Conservation (phyloP, 2,329 filamentous ascomycete species). For the Venturiaceae sp. region DNA sequence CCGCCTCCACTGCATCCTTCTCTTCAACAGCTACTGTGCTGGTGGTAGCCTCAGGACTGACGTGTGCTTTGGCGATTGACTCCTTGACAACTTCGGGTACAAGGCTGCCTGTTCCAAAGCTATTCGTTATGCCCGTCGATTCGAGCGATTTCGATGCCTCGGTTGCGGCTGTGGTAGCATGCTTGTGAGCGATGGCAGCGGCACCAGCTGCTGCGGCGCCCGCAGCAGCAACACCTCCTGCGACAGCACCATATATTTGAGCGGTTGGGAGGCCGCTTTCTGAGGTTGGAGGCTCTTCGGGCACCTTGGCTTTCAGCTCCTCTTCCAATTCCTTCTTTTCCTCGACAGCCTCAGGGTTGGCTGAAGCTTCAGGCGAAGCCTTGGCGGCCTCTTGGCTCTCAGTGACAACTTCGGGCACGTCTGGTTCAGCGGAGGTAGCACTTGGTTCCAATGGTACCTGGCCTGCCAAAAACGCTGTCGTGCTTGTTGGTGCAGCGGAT, state of each 20-base stretch:
- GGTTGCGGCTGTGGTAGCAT: conserved; percentile 18
- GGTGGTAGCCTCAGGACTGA: conserved; percentile 37
- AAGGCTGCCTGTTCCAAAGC: neutral
- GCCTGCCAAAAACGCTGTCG: conserved; percentile 35
- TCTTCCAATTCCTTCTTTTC: conserved; percentile 64
- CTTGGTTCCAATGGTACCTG: conserved; percentile 34
- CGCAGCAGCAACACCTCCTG: conserved; percentile 33
- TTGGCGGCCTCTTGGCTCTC: conserved; percentile 62
- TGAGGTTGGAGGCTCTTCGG: conserved; percentile 45
- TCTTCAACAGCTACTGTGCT: conserved; percentile 36
- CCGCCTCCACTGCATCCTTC: conserved; percentile 64
- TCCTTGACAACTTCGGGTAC: conserved; percentile 34
- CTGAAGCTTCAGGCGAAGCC: conserved; percentile 58
- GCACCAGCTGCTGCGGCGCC: conserved; percentile 29
- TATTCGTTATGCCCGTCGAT: neutral
- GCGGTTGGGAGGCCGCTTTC: conserved; percentile 19
- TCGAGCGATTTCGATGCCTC: neutral
- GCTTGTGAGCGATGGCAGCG: conserved; percentile 25
- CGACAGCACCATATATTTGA: conserved; percentile 32
- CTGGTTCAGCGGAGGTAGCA: conserved; percentile 9
- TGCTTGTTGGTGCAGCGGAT: conserved; percentile 32
- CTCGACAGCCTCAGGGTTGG: conserved; percentile 52
- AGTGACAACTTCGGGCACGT: conserved; percentile 51
- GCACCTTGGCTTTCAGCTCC: conserved; percentile 59
- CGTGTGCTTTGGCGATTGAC: conserved; percentile 40